Evolutionary conservation across 2,329 filamentous ascomycete genomes (phyloP).

Genomic region (Pyricularia grisea): DNA sequence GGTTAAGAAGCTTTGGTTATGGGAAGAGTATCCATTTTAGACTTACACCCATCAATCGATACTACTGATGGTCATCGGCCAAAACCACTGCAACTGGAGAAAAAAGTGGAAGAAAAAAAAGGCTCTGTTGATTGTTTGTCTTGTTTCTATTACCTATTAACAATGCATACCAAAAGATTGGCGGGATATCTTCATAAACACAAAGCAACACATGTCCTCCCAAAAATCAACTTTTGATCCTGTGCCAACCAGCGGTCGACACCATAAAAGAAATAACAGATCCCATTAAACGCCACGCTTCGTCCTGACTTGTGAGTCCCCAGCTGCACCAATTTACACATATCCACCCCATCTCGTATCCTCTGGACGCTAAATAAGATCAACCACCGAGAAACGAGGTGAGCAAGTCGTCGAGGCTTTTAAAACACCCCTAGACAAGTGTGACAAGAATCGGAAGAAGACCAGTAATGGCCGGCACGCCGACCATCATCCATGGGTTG

Average conservation of each 20-base stretch:
- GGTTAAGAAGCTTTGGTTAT: no score
- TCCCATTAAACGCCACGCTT: background rate
- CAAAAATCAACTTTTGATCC: background rate
- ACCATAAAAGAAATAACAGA: background rate
- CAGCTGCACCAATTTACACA: background rate
- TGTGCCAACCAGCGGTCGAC: background rate
- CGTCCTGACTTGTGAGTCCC: background rate
- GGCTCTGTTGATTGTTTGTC: background rate
- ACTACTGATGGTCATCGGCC: background rate
- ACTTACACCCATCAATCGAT: no score
- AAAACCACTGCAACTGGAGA: background rate
- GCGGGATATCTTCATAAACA: background rate
- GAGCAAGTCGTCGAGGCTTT: background rate
- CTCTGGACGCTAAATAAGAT: background rate
- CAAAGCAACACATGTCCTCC: background rate
- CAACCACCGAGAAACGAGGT: background rate
- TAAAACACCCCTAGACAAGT: background rate
- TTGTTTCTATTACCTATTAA: background rate
- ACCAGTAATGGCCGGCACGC: background rate
- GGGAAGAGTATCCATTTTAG: no score
- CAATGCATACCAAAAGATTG: conserved; percentile 1
- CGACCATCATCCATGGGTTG: background rate
- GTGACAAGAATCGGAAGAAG: background rate
- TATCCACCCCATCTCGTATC: background rate
- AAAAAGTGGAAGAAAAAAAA: background rate